Percentiles rank a stretch among this genome's conserved stretches.
phyloP scores from a whole-genome alignment of 2,329 filamentous ascomycete genomes.

The Thyridium curvatum region DNA sequence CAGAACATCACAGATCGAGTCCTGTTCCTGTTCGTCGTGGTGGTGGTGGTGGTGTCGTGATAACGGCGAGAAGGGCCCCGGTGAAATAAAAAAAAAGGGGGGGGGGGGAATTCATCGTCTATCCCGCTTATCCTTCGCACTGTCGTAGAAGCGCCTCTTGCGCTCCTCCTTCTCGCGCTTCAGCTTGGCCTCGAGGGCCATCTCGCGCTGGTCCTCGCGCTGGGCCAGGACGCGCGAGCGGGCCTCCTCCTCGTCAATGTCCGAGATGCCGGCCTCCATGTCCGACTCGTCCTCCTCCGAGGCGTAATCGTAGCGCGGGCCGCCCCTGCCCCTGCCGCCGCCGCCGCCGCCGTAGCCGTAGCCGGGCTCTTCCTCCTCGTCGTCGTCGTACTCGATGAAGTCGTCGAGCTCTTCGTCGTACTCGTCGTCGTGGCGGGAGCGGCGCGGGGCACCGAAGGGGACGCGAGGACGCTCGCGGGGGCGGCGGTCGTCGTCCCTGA shows the following conservation, averaged over 20 bases:
- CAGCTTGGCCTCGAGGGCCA: conserved; percentile 53
- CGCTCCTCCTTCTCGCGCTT: conserved; percentile 57
- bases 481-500: not conserved
- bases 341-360: conserved; percentile 22
- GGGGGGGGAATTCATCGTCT: too few relatives aligned
- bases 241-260: conserved; percentile 67
- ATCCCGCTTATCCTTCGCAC: not conserved
- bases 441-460: conserved; percentile 10
- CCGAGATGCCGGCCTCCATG: conserved; percentile 71
- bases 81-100: too few relatives aligned
- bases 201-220: conserved; percentile 60
- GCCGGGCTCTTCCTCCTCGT: conserved; percentile 36
- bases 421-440: conserved; percentile 45
- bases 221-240: conserved; percentile 55
- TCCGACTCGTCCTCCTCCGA: conserved; percentile 65
- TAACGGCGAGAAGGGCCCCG: too few relatives aligned
- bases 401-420: conserved; percentile 56
- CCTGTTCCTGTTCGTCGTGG: too few relatives aligned
- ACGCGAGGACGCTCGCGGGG: conserved; percentile 4
- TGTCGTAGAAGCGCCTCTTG: conserved; percentile 22
- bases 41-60: too few relatives aligned
- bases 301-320: conserved; percentile 25
- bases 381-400: conserved; percentile 56
- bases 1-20: too few relatives aligned
- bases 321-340: conserved; percentile 9